Conservation (phyloP, 192 early-diverging fungal genomes). For the Coemansia furcata region DNA sequence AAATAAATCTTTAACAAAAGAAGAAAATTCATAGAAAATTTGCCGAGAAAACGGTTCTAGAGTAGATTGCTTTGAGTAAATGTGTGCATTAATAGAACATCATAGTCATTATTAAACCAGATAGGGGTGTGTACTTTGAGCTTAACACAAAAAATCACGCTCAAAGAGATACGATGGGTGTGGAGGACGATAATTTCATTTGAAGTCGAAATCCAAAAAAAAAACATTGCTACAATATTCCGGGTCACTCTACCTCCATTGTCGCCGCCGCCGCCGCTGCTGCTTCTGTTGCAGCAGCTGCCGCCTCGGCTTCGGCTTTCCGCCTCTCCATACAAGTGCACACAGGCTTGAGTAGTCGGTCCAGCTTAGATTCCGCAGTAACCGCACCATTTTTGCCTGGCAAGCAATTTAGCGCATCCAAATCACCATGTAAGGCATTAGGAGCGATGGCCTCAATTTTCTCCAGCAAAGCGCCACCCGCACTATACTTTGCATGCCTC, state of each 20-base stretch:
- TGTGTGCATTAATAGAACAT: too few species aligned
- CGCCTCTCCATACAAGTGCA: slow-evolving; percentile 32
- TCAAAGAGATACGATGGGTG: too few species aligned
- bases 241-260: not conserved
- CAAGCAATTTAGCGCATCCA: slow-evolving; percentile 11
- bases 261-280: not conserved
- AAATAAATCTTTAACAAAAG: too few species aligned
- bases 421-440: slow-evolving; percentile 37
- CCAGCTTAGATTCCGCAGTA: slow-evolving; percentile 8
- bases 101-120: too few species aligned
- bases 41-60: too few species aligned
- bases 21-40: too few species aligned
- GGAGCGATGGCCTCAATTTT: slow-evolving; percentile 39
- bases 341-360: slow-evolving; percentile 39
- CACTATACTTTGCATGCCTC: slow-evolving; percentile 42
- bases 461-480: slow-evolving; percentile 17
- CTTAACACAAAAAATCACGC: too few species aligned
- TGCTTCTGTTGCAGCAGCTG: slow-evolving; percentile 6
- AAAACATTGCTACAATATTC: too few species aligned
- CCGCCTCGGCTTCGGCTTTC: slow-evolving; percentile 11
- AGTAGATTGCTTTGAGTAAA: too few species aligned
- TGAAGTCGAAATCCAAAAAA: too few species aligned
- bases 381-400: not conserved
- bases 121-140: too few species aligned
- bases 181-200: too few species aligned